phyloP scores from a whole-genome alignment of 2,329 filamentous ascomycete species.

The Aspergillus quadricinctus region DNA sequence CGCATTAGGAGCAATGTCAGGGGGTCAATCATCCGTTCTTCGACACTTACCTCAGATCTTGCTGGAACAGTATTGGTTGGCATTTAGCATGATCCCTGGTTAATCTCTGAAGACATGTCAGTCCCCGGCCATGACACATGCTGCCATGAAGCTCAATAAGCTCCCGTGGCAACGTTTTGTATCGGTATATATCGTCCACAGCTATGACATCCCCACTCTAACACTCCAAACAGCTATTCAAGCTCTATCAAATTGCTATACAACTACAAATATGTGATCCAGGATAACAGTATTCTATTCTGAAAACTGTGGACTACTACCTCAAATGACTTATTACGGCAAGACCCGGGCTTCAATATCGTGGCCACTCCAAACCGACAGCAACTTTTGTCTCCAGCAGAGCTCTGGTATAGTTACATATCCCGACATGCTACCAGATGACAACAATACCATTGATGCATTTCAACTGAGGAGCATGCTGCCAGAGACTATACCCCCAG shows the following conservation, averaged over 20 bases:
- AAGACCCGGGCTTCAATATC: not conserved
- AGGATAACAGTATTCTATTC: too few relatives aligned
- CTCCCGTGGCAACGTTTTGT: not conserved
- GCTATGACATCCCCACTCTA: too few relatives aligned
- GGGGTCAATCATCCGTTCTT: not conserved
- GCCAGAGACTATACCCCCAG: not conserved
- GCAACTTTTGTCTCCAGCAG: not conserved
- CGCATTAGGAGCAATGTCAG: not conserved
- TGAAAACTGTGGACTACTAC: not conserved
- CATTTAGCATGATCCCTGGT: not conserved
- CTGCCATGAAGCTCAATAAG: not conserved
- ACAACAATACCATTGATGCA: not conserved
- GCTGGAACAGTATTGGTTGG: not conserved
- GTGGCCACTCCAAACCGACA: not conserved
- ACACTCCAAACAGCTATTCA: too few relatives aligned
- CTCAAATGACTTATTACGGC: not conserved
- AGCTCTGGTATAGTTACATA: not conserved
- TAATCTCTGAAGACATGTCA: not conserved
- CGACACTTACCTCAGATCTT: not conserved
- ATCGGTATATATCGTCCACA: not conserved
- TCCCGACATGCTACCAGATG: not conserved
- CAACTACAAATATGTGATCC: too few relatives aligned
- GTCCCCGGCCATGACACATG: not conserved
- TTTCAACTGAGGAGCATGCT: not conserved
- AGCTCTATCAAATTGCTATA: not conserved